These are phyloP conservation scores for Sporothrix dimorphospora DNA, from an alignment of 2,329 filamentous ascomycete species.

Conservation along the genomic window DNA sequence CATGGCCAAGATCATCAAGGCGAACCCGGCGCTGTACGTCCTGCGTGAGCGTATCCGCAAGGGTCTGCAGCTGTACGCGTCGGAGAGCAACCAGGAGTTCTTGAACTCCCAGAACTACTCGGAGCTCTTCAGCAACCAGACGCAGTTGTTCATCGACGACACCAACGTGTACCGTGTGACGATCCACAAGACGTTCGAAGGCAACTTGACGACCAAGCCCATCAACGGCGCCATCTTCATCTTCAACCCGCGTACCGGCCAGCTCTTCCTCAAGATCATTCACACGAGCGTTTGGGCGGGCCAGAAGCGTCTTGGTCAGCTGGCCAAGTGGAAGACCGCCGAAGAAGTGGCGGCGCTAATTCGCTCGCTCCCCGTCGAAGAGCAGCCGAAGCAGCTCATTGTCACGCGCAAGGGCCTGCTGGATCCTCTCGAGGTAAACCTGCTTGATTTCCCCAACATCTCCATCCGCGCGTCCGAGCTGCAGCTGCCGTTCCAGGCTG, in stretches of 20 bases:
- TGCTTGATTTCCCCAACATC: conserved; percentile 98
- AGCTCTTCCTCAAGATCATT: conserved; percentile 98
- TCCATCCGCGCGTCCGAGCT: conserved; percentile 96
- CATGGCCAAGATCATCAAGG: conserved; percentile 99
- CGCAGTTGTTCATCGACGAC: conserved; percentile 97
- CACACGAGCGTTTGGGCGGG: conserved; percentile 99
- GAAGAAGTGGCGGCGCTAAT: conserved; percentile 99
- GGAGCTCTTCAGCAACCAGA: conserved; percentile 98
- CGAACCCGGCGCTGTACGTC: conserved; percentile 94
- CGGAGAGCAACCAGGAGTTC: conserved; percentile 98
- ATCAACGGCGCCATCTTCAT: conserved; percentile 99
- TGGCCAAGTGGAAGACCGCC: conserved; percentile 99
- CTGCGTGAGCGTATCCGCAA: conserved; percentile 97
- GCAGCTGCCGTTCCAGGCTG: conserved; percentile 97
- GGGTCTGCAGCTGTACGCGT: conserved; percentile 95
- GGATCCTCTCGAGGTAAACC: conserved; percentile 93
- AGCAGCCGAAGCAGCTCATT: conserved; percentile 98
- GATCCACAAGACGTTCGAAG: conserved; percentile 99
- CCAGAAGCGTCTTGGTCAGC: conserved; percentile 96
- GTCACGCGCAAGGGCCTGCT: conserved; percentile 96
- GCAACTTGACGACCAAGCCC: conserved; percentile 97
- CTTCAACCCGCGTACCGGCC: conserved; percentile 97
- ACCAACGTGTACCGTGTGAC: conserved; percentile 99
- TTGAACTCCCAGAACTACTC: conserved; percentile 99
- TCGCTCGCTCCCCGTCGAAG: conserved; percentile 91